These are phyloP conservation scores for Pythium sukuiense DNA, from an alignment of 352 stramenopile species.

Conservation along the genomic window DNA sequence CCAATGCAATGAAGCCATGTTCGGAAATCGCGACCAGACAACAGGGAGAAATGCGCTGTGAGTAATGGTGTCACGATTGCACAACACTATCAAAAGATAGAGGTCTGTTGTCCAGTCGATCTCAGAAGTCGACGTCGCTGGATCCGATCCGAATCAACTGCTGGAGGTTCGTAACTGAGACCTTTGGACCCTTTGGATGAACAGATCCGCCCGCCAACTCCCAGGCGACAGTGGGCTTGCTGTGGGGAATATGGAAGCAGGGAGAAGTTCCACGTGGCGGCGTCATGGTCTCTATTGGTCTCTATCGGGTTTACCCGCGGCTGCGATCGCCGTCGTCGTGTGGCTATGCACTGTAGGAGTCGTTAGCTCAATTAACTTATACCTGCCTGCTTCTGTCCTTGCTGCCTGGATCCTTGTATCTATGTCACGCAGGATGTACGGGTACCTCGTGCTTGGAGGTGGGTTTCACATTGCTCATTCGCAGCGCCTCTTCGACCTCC, in stretches of 20 bases:
- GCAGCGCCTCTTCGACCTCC: conserved; percentile 24
- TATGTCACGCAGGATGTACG: not conserved
- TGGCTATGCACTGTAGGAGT: not conserved
- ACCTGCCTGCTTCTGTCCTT: not conserved
- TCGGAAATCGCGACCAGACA: not conserved
- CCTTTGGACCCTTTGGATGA: not conserved
- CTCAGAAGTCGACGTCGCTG: not conserved
- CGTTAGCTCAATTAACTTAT: conserved; percentile 3
- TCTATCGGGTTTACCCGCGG: not conserved
- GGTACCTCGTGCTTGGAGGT: conserved; percentile 3
- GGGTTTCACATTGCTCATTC: conserved; percentile 8
- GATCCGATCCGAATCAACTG: not conserved
- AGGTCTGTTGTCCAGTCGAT: not conserved
- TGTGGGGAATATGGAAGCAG: conserved; percentile 3
- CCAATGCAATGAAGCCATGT: conserved; percentile 5
- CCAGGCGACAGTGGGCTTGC: not conserved
- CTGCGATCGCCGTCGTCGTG: not conserved
- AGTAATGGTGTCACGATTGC: not conserved
- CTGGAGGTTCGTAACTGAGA: not conserved
- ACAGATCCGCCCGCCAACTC: not conserved
- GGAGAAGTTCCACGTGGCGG: not conserved
- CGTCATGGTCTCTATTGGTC: conserved; percentile 5
- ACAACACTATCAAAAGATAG: not conserved
- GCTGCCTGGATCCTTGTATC: not conserved
- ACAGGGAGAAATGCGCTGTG: not conserved